Conservation (phyloP, 106 monocot species). For the Allium fistulosum region DNA sequence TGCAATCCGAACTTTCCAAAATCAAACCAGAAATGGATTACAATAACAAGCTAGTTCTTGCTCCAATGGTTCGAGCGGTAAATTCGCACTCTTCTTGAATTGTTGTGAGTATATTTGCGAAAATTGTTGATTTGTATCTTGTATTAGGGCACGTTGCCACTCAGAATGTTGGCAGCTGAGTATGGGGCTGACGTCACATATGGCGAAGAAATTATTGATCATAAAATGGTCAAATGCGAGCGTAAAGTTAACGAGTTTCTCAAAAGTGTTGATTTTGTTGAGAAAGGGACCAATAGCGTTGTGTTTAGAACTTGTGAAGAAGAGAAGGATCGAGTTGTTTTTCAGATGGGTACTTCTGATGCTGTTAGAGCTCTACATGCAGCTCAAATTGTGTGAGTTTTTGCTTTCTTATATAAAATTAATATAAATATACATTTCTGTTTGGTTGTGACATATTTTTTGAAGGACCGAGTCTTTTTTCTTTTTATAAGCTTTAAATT, state of each 20-base stretch:
- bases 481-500: no score
- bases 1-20: no score
- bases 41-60: constrained; percentile 85
- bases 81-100: neutral
- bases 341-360: constrained; percentile 59
- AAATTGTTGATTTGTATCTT: neutral
- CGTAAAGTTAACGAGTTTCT: constrained; percentile 52
- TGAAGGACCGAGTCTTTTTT: neutral
- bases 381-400: constrained; percentile 86
- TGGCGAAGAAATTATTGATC: constrained; percentile 98
- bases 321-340: constrained; percentile 78
- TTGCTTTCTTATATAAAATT: neutral
- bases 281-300: constrained; percentile 68
- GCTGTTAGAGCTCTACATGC: constrained; percentile 82
- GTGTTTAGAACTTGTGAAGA: constrained; percentile 86
- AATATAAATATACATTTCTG: neutral
- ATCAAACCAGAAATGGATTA: constrained; percentile 49
- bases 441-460: neutral
- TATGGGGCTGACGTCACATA: constrained; percentile 97
- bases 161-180: constrained; percentile 67
- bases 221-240: constrained; percentile 82
- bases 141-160: constrained; percentile 68
- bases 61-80: constrained; percentile 99
- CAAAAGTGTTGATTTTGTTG: constrained; percentile 87
- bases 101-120: neutral